phyloP scores from a whole-genome alignment of 2,329 filamentous ascomycete genomes.

The Rugonectria rugulosa region DNA sequence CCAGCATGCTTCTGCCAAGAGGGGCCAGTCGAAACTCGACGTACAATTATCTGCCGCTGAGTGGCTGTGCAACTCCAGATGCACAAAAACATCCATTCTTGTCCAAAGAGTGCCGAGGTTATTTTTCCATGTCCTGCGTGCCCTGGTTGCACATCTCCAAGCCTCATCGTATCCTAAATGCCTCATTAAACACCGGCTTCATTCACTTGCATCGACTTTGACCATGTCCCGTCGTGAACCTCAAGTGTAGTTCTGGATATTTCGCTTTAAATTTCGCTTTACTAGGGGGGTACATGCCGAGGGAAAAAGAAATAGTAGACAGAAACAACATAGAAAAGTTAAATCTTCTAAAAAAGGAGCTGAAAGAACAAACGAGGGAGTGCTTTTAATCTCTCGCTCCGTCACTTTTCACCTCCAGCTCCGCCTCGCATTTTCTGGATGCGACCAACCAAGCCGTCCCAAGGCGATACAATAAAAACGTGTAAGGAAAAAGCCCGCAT shows the following conservation, averaged over 20 bases:
- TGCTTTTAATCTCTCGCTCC: background rate
- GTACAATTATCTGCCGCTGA: background rate
- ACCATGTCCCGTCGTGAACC: background rate
- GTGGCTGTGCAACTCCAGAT: conserved; percentile 15
- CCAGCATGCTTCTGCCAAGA: too few relatives aligned
- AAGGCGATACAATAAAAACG: conserved; percentile 20
- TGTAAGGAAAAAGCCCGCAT: conserved; percentile 19
- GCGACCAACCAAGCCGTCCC: conserved; percentile 14
- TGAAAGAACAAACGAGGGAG: conserved; percentile 3
- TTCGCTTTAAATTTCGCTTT: conserved; percentile 25
- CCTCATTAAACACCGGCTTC: background rate
- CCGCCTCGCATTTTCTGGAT: conserved; percentile 16
- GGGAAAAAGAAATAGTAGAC: conserved; percentile 5
- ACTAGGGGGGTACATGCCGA: conserved; percentile 19
- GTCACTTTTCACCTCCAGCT: conserved; percentile 11
- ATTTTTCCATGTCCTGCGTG: too few relatives aligned
- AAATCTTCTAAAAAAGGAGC: conserved; percentile 6
- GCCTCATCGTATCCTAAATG: too few relatives aligned
- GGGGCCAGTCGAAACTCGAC: too few relatives aligned
- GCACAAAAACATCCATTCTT: background rate
- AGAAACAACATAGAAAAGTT: conserved; percentile 7
- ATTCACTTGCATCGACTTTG: background rate
- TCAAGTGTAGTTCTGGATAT: conserved; percentile 1
- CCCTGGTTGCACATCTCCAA: too few relatives aligned
- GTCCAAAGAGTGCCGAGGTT: background rate